These are phyloP conservation scores for Agaricus blazei DNA, from an alignment of 768 basidiomycete species.

Conservation along the genomic window DNA sequence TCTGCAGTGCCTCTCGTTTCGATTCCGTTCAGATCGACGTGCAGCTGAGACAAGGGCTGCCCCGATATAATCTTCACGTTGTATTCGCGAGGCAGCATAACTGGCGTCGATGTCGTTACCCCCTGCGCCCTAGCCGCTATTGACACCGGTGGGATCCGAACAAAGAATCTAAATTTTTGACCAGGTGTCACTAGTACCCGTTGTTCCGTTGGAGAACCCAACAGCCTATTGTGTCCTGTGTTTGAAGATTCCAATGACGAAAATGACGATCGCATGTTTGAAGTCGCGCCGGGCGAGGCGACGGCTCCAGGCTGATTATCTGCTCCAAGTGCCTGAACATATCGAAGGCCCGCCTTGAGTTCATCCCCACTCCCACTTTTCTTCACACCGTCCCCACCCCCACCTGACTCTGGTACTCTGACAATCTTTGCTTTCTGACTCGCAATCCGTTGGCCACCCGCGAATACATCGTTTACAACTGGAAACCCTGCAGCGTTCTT, in stretches of 20 bases:
- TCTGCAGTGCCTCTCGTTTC: slow-evolving; percentile 47
- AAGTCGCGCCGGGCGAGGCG: slow-evolving; percentile 30
- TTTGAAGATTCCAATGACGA: slow-evolving; percentile 61
- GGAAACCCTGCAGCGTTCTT: slow-evolving; percentile 18
- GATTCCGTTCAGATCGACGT: slow-evolving; percentile 41
- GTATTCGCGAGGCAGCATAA: slow-evolving; percentile 19
- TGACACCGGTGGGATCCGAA: slow-evolving; percentile 33
- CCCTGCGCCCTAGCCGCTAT: slow-evolving; percentile 10
- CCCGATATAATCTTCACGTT: slow-evolving; percentile 49
- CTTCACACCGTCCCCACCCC: slow-evolving; percentile 24
- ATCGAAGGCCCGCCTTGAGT: slow-evolving; percentile 62
- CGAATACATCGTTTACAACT: slow-evolving; percentile 16
- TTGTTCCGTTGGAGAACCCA: slow-evolving; percentile 25
- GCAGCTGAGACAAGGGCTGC: slow-evolving; percentile 44
- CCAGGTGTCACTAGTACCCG: slow-evolving; percentile 47
- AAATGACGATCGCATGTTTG: slow-evolving; percentile 48
- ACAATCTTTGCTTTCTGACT: slow-evolving; percentile 65
- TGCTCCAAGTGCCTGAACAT: slow-evolving; percentile 64
- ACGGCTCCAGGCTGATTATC: slow-evolving; percentile 23
- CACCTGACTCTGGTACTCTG: slow-evolving; percentile 21
- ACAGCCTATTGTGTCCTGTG: slow-evolving; percentile 27
- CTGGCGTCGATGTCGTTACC: background rate
- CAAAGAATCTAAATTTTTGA: slow-evolving; percentile 55
- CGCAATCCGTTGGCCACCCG: slow-evolving; percentile 37
- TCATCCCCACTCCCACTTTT: slow-evolving; percentile 53